Evolutionary conservation across 768 basidiomycete genomes (phyloP).

Genomic region (Kwoniella europaea): DNA sequence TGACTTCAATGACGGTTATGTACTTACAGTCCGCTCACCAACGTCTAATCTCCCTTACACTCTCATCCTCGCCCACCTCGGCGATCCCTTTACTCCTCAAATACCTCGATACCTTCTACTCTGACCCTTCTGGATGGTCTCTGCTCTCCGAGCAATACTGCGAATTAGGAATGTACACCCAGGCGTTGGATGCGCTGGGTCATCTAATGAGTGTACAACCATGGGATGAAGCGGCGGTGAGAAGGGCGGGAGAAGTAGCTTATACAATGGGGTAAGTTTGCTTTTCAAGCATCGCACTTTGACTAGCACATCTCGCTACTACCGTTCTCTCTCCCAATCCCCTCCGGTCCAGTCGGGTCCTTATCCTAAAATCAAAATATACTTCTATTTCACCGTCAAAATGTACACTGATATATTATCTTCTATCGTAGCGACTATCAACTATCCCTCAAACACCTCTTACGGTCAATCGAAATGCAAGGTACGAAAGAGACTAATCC

Average conservation of each 20-base stretch:
- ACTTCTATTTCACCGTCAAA: too few species aligned
- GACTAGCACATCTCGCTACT: not conserved
- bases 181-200: constrained; percentile 43
- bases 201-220: constrained; percentile 48
- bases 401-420: constrained; percentile 6
- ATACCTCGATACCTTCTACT: constrained; percentile 58
- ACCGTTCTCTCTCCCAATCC: not conserved
- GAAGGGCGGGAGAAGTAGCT: constrained; percentile 46
- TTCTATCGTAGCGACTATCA: constrained; percentile 45
- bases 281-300: not conserved
- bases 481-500: constrained; percentile 23
- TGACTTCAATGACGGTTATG: not conserved
- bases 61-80: constrained; percentile 12
- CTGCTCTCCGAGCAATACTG: constrained; percentile 57
- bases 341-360: not conserved
- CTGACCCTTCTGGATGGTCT: constrained; percentile 57
- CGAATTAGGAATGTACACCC: constrained; percentile 44
- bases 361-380: too few species aligned
- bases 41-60: constrained; percentile 50
- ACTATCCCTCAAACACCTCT: constrained; percentile 49
- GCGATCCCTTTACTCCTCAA: constrained; percentile 46
- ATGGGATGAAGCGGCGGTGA: constrained; percentile 46
- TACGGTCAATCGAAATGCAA: constrained; percentile 53
- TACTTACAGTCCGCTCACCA: constrained; percentile 52
- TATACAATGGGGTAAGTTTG: constrained; percentile 49